phyloP scores from a whole-genome alignment of 1,284 basidiomycete species.

The Microbotryum lychnidis-dioicae region DNA sequence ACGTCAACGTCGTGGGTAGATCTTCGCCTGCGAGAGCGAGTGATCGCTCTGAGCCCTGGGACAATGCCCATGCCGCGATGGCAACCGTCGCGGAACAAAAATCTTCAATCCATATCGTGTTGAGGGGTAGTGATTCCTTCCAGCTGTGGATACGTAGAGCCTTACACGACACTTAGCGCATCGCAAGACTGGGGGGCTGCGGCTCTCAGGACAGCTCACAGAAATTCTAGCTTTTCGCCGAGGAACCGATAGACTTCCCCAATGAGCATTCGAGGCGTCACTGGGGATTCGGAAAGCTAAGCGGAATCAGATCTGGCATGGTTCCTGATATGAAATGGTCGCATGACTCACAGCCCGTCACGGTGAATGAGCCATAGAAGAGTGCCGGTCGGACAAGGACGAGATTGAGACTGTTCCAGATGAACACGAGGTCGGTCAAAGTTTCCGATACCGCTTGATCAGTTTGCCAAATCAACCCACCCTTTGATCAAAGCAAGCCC shows the following conservation, averaged over 20 bases:
- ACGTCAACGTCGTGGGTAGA: conserved; percentile 6
- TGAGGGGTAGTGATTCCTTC: conserved; percentile 17
- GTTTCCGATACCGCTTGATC: neutral
- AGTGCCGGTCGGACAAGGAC: conserved; percentile 18
- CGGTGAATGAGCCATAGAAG: conserved; percentile 13
- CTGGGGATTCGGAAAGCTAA: neutral
- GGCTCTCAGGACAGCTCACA: conserved; percentile 5
- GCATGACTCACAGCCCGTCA: conserved; percentile 6
- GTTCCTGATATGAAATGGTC: too few species aligned
- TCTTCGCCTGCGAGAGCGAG: conserved; percentile 6
- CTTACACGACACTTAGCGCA: too few species aligned
- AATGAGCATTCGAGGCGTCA: conserved; percentile 15
- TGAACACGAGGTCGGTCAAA: neutral
- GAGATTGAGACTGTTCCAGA: conserved; percentile 13
- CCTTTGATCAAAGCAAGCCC: conserved; percentile 10
- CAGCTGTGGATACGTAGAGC: neutral
- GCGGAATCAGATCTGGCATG: too few species aligned
- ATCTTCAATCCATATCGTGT: conserved; percentile 17
- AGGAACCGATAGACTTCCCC: conserved; percentile 22
- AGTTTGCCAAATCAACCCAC: conserved; percentile 1
- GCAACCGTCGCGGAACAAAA: conserved; percentile 7
- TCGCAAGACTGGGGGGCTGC: too few species aligned
- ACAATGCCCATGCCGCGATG: conserved; percentile 8
- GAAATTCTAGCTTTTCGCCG: conserved; percentile 23
- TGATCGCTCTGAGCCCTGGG: neutral